These are phyloP conservation scores for Fusarium brevicatenulatum DNA, from an alignment of 2,329 filamentous ascomycete genomes.

Conservation along the genomic window DNA sequence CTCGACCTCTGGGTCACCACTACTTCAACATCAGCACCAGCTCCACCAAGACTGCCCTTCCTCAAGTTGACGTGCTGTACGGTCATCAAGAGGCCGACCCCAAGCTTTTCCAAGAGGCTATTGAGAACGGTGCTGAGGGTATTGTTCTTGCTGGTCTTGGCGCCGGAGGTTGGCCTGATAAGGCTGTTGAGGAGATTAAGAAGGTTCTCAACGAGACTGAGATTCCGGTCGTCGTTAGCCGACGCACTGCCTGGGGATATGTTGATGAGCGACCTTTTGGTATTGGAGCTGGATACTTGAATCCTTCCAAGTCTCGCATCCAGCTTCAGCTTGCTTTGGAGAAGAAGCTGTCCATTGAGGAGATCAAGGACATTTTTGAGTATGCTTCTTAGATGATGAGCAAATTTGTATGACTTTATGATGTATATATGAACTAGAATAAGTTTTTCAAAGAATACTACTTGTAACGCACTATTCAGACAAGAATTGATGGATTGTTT, in stretches of 20 bases:
- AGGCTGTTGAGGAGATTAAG: conserved; percentile 52
- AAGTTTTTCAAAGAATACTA: accelerated
- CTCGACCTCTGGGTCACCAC: conserved; percentile 56
- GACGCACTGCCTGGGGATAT: conserved; percentile 60
- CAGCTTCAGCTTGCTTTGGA: conserved; percentile 56
- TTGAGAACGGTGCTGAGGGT: conserved; percentile 60
- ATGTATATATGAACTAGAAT: background rate
- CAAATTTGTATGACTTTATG: background rate
- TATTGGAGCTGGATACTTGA: conserved; percentile 60
- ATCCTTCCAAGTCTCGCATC: conserved; percentile 64
- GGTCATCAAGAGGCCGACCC: conserved; percentile 62
- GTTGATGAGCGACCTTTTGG: conserved; percentile 52
- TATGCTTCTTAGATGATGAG: background rate
- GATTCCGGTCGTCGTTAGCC: conserved; percentile 59
- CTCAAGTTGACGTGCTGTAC: conserved; percentile 65
- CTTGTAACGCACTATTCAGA: background rate
- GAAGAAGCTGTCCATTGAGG: conserved; percentile 9
- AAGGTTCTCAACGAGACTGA: conserved; percentile 55
- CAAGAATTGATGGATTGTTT: accelerated
- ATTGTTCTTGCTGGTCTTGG: conserved; percentile 66
- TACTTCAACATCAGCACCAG: conserved; percentile 52
- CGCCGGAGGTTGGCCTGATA: conserved; percentile 58
- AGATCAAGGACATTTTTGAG: conserved; percentile 33
- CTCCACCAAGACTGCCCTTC: conserved; percentile 51
- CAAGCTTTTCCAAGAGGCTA: conserved; percentile 56